A percentile compares a stretch with the other conserved stretches of the same genome.
Evolutionary conservation across 306 rosid species (phyloP).

Genomic region (Vigna mungo): DNA sequence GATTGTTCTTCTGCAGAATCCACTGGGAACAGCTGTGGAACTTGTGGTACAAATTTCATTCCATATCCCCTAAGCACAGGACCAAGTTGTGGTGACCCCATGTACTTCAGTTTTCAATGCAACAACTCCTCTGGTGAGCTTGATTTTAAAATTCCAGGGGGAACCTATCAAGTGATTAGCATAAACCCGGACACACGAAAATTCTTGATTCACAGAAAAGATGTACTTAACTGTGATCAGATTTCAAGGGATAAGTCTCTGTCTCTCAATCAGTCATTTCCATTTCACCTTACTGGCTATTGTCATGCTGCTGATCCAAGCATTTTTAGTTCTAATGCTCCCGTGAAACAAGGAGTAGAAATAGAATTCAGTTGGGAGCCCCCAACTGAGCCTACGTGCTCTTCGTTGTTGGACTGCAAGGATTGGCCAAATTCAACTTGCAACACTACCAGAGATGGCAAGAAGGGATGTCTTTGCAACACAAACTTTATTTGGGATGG

Average conservation of each 20-base stretch:
- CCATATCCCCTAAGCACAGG: constrained; percentile 83
- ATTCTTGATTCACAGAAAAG: constrained; percentile 55
- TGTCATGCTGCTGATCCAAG: constrained; percentile 59
- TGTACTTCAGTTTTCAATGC: constrained; percentile 65
- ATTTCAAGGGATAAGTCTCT: constrained; percentile 47
- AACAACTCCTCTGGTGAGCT: constrained; percentile 62
- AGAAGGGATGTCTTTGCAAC: constrained; percentile 65
- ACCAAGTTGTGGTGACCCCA: constrained; percentile 68
- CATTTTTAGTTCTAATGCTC: constrained; percentile 48
- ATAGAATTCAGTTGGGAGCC: constrained; percentile 64
- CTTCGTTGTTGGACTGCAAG: constrained; percentile 63
- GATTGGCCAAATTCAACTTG: constrained; percentile 78
- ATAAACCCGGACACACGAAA: constrained; percentile 54
- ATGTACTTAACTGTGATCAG: constrained; percentile 51
- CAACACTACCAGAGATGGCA: constrained; percentile 56
- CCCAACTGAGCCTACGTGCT: constrained; percentile 66
- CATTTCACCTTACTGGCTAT: constrained; percentile 55
- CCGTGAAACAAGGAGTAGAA: constrained; percentile 56
- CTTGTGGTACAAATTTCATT: constrained; percentile 79
- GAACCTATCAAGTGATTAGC: constrained; percentile 60
- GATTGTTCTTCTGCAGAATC: constrained; percentile 57
- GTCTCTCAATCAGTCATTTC: constrained; percentile 63
- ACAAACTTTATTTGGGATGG: constrained; percentile 63
- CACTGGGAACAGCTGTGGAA: constrained; percentile 58
- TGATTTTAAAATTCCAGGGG: constrained; percentile 55